phyloP scores from a whole-genome alignment of 1,284 basidiomycete genomes.

The Moesziomyces sp. region DNA sequence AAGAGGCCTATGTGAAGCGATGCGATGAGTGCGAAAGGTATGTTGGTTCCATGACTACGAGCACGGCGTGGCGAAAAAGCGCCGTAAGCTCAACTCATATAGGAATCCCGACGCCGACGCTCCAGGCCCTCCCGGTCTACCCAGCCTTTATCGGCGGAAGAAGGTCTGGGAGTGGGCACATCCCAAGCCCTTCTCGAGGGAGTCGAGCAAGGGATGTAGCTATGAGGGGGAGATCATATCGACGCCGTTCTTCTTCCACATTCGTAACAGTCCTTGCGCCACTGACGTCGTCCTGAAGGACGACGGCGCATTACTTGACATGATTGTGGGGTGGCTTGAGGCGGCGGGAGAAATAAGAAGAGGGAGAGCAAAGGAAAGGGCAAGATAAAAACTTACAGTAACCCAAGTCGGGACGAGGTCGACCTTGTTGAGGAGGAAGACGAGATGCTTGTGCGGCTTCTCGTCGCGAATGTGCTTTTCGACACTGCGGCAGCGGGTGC shows the following conservation, averaged over 20 bases:
- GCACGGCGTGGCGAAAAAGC: constrained; percentile 41
- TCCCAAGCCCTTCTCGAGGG: constrained; percentile 61
- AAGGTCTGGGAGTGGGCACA: constrained; percentile 61
- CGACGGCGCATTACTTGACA: constrained; percentile 65
- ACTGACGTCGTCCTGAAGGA: constrained; percentile 34
- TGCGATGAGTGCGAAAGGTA: constrained; percentile 10
- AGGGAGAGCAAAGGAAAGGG: constrained; percentile 4
- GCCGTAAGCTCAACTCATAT: constrained; percentile 63
- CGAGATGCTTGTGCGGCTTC: constrained; percentile 96
- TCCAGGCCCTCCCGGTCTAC: constrained; percentile 57
- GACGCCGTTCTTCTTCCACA: constrained; percentile 73
- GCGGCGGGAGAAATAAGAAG: constrained; percentile 9
- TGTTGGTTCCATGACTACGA: constrained; percentile 65
- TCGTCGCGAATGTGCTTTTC: constrained; percentile 94
- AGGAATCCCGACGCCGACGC: constrained; percentile 54
- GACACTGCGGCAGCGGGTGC: constrained; percentile 95
- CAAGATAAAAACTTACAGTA: constrained; percentile 76
- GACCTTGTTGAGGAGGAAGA: constrained; percentile 97
- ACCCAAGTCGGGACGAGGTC: constrained; percentile 99
- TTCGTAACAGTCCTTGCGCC: constrained; percentile 73
- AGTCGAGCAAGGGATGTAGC: constrained; percentile 67
- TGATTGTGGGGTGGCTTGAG: constrained; percentile 60
- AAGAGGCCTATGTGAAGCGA: neutral
- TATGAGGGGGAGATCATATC: constrained; percentile 69
- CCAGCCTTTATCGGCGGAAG: constrained; percentile 68